These are phyloP conservation scores for Diaporthe sp. DNA, from an alignment of 2,329 filamentous ascomycete species.

Conservation along the genomic window DNA sequence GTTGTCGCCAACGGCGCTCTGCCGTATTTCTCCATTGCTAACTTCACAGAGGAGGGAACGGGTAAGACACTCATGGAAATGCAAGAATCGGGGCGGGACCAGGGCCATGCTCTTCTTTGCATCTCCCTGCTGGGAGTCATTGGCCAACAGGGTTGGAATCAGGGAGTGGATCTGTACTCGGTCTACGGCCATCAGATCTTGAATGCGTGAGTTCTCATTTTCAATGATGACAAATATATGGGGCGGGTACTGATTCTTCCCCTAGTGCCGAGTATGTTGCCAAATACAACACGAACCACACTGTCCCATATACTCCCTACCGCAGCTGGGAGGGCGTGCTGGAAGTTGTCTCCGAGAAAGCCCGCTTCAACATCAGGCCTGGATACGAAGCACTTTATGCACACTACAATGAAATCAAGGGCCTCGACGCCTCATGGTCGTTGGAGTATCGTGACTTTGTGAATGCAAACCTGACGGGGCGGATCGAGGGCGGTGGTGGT, in stretches of 20 bases:
- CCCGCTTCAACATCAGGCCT: not conserved
- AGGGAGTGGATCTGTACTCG: not conserved
- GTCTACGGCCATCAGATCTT: conserved; percentile 4
- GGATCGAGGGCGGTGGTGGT: conserved; percentile 6
- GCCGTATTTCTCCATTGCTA: conserved; percentile 15
- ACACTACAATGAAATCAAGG: not conserved
- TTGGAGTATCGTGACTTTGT: conserved; percentile 4
- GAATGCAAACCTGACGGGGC: not conserved
- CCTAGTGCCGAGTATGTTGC: conserved; percentile 53
- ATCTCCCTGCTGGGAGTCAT: conserved; percentile 3
- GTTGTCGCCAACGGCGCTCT: conserved; percentile 13
- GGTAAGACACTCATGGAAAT: not conserved
- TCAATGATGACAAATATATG: not conserved
- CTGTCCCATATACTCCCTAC: conserved; percentile 58
- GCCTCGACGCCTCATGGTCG: not conserved
- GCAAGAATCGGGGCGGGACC: conserved; percentile 18
- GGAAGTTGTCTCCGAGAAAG: conserved; percentile 1
- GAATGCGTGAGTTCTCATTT: not conserved
- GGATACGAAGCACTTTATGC: not conserved
- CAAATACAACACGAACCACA: conserved; percentile 58
- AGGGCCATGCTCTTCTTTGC: conserved; percentile 2
- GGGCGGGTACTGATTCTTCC: not conserved
- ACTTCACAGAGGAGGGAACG: not conserved
- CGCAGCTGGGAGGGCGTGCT: conserved; percentile 47
- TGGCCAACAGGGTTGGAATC: conserved; percentile 12